These are phyloP conservation scores for Astrothelium subdiscretum DNA, from an alignment of 495 filamentous ascomycete genomes.

Conservation along the genomic window DNA sequence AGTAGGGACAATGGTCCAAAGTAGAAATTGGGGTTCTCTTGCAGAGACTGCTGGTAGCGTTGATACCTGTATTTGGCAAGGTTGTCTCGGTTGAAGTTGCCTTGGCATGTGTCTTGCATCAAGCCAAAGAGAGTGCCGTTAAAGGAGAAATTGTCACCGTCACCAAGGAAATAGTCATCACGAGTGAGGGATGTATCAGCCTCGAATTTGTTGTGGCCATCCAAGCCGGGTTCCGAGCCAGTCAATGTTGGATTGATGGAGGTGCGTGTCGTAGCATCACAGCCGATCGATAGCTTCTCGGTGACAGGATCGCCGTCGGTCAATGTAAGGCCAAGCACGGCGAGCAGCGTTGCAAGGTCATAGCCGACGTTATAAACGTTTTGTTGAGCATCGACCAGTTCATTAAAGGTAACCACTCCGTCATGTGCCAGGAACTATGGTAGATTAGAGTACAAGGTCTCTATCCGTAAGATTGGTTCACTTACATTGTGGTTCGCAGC, in stretches of 20 bases:
- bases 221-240: slow-evolving; percentile 28
- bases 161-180: slow-evolving; percentile 30
- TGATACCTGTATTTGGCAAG: slow-evolving; percentile 26
- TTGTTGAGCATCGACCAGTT: slow-evolving; percentile 33
- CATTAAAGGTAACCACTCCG: slow-evolving; percentile 32
- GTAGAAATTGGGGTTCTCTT: slow-evolving; percentile 29
- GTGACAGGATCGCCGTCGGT: slow-evolving; percentile 29
- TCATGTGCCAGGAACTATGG: slow-evolving; percentile 30
- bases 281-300: slow-evolving; percentile 33
- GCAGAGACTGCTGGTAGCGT: slow-evolving; percentile 23
- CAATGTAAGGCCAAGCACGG: slow-evolving; percentile 26
- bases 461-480: neutral
- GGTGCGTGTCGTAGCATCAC: slow-evolving; percentile 32
- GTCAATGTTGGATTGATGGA: slow-evolving; percentile 24
- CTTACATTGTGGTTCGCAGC: slow-evolving; percentile 21
- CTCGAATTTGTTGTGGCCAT: slow-evolving; percentile 38
- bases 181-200: slow-evolving; percentile 31
- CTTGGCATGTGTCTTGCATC: slow-evolving; percentile 17
- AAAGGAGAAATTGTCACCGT: slow-evolving; percentile 31
- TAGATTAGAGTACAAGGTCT: neutral
- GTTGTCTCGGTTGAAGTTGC: slow-evolving; percentile 17
- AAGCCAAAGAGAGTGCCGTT: slow-evolving; percentile 30
- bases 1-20: slow-evolving; percentile 28
- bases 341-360: slow-evolving; percentile 27
- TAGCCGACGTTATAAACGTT: slow-evolving; percentile 35